Evolutionary conservation across 192 early-diverging fungal genomes (phyloP), one percentile per base, ranked within the genome.

Genomic region (Umbelopsis sp.): DNA sequence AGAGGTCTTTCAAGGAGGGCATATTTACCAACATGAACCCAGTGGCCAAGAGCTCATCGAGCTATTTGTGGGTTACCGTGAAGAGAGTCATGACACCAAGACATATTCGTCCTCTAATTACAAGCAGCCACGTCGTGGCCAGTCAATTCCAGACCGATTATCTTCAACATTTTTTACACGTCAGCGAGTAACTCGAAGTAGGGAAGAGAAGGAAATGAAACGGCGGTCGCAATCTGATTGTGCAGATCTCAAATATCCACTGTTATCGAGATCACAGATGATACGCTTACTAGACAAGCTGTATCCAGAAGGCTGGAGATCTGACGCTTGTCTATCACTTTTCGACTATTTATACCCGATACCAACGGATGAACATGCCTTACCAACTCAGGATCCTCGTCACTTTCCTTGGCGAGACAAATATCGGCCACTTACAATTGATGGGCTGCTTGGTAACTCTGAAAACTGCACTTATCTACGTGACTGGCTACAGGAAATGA

Each of bases 401-500:
- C 3, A 6, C 26, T 17, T 49, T 24, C 45, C 67, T 14, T 78
- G 76, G 76, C 29, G 41, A 38, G 76, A 78, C 8, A 78, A 74
- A 38, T 73, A 78, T 54, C 31, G 71, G 11, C 76, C 76, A 21
- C 14, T 12, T 9, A 51, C 26, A 12, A 43, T 73, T 20, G 49
- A 73, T 4, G 66, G 65, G 16, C 41, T 78, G 29, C 17, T 78
- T 21, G 67, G 68, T 1, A 59, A 69, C 22, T 20, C 36, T 9
- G 44, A 31, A 10, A 53, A 73, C 20, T 21, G 20, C 20, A 31
- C 36, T 4, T 65, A 70, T 29, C 24, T 78, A 14, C 56, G 65
- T 29, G 68, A 70, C 43, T 78, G 76, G 76, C 29, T 78, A 22
- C 36, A 71, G 21, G 52, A 32, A 53, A 69, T 70, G 68, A 75